These are phyloP conservation scores for Garcia nutans DNA, from an alignment of 345 rosid genomes.

Conservation along the genomic window DNA sequence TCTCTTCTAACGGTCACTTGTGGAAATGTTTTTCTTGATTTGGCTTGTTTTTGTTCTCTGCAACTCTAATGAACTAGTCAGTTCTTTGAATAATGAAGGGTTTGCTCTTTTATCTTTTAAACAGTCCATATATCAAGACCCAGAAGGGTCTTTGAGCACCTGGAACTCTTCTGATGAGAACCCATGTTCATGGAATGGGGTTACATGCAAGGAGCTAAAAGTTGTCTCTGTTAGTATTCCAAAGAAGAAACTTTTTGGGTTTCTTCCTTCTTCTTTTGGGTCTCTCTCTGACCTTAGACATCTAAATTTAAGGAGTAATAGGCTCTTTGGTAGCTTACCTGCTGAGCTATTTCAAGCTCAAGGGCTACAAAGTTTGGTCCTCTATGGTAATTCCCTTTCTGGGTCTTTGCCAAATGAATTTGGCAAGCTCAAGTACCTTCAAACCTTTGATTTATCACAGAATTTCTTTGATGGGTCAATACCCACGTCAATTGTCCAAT, in stretches of 20 bases:
- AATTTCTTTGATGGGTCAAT: conserved; percentile 77
- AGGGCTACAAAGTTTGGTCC: conserved; percentile 88
- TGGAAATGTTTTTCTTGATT: conserved; percentile 21
- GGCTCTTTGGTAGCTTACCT: conserved; percentile 66
- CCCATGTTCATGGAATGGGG: conserved; percentile 92
- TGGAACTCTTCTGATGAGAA: conserved; percentile 77
- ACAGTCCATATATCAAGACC: conserved; percentile 64
- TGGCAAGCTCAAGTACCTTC: conserved; percentile 73
- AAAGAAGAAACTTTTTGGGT: conserved; percentile 70
- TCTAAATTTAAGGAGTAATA: conserved; percentile 77
- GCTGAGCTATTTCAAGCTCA: conserved; percentile 63
- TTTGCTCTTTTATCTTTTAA: conserved; percentile 73
- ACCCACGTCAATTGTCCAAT: conserved; percentile 64
- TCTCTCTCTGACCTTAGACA: conserved; percentile 81
- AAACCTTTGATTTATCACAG: conserved; percentile 76
- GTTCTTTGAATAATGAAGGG: conserved; percentile 53
- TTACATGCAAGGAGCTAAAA: conserved; percentile 73
- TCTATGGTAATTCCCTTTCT: conserved; percentile 84
- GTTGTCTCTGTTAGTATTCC: conserved; percentile 88
- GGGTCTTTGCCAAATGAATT: conserved; percentile 68
- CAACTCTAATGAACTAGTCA: conserved; percentile 14
- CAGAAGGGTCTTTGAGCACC: conserved; percentile 66
- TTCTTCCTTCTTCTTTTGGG: conserved; percentile 77
- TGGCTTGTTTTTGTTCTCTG: conserved; percentile 21
- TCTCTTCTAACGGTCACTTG: neutral